These are phyloP conservation scores for Apiospora koreana DNA, from an alignment of 2,329 filamentous ascomycete species.

Conservation along the genomic window DNA sequence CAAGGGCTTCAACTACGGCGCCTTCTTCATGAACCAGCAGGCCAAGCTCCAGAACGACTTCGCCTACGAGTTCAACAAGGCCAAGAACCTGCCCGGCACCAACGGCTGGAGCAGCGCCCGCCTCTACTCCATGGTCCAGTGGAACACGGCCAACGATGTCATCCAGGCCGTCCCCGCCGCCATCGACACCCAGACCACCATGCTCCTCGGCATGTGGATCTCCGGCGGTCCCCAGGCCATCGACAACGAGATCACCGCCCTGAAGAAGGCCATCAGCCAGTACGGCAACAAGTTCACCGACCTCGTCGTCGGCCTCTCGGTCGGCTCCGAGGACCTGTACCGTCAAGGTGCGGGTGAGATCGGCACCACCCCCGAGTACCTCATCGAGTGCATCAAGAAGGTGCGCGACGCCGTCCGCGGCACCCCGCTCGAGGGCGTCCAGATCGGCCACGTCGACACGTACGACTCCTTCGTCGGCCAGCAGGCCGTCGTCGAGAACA, in stretches of 20 bases:
- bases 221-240: constrained; percentile 37
- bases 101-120: constrained; percentile 33
- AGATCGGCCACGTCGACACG: constrained; percentile 58
- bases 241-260: constrained; percentile 50
- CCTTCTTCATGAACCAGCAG: constrained; percentile 34
- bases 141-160: constrained; percentile 48
- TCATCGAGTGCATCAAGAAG: constrained; percentile 59
- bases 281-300: constrained; percentile 43
- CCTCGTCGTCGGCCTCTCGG: constrained; percentile 53
- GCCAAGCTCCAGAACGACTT: constrained; percentile 33
- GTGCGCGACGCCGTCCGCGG: constrained; percentile 50
- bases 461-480: constrained; percentile 53
- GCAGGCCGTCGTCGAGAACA: constrained; percentile 52
- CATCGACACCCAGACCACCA: constrained; percentile 46
- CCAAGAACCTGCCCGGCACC: constrained; percentile 30
- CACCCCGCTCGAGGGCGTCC: constrained; percentile 33
- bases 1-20: constrained; percentile 36
- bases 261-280: constrained; percentile 46
- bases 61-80: constrained; percentile 33
- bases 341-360: constrained; percentile 41
- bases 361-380: constrained; percentile 40
- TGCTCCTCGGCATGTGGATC: constrained; percentile 57
- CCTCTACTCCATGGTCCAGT: constrained; percentile 36
- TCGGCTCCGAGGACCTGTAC: constrained; percentile 60
- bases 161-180: constrained; percentile 69